These are phyloP conservation scores for Hyaloscypha bicolor DNA, from an alignment of 495 filamentous ascomycete species.

Conservation along the genomic window DNA sequence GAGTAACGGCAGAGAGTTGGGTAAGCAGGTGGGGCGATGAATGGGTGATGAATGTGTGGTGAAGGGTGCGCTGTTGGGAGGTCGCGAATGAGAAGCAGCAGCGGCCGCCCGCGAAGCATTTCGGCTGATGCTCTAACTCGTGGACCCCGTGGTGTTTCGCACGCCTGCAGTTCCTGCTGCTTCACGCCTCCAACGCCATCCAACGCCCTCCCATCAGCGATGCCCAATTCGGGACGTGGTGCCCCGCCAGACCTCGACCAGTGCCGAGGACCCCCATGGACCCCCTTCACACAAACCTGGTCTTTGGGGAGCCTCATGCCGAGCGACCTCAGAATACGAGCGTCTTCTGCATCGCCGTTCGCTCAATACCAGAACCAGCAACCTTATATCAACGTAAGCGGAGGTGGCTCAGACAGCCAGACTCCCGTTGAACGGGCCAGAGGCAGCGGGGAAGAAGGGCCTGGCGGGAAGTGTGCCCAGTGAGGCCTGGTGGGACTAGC, in stretches of 20 bases:
- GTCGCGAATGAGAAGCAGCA: neutral
- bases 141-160: neutral
- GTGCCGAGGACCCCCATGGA: neutral
- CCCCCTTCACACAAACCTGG: neutral
- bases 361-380: neutral
- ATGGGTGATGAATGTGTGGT: too few relatives aligned
- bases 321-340: neutral
- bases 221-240: neutral
- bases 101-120: neutral
- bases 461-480: neutral
- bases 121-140: neutral
- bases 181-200: too few relatives aligned
- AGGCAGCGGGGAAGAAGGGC: neutral
- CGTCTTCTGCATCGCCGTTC: neutral
- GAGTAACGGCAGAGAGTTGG: conserved; percentile 1
- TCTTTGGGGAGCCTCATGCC: neutral
- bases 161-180: neutral
- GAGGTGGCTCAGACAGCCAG: neutral
- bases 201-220: neutral
- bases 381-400: neutral
- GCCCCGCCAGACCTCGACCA: neutral
- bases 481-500: too few relatives aligned
- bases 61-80: neutral
- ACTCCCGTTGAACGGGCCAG: neutral
- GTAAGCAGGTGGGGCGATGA: neutral